Base-by-base conservation (phyloP, 805 yeast genomes). In the Nakazawaea anatomiae region DNA sequence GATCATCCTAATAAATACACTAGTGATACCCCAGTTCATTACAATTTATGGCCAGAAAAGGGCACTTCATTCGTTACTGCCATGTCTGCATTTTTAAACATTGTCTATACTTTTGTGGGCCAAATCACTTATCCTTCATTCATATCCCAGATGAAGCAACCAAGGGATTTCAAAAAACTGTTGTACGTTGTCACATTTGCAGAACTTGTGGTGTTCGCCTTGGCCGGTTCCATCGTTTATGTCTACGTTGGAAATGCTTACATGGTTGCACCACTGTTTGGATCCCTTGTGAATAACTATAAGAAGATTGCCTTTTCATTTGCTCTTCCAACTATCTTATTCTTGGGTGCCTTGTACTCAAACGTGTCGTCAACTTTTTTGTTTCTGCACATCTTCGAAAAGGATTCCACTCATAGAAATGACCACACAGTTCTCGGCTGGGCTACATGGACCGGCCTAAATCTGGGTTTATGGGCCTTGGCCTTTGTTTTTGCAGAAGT, bases 111-210 rank as follows among this genome's bases (percentile, higher is more conserved):
- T 1, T 80, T 80, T 65, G 85, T 79, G 27, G 86, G 86, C 4
- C 86, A 80, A 62, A 76, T 80, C 61, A 77, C 82, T 5, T 80
- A 80, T 55, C 85, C 85, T 1, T 78, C 83, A 25, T 80, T 80
- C 62, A 80, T 80, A 52, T 69, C 79, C 10, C 82, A 80, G 57
- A 80, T 80, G 86, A 71, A 69, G 55, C 66, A 70, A 47, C 86
- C 85, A 31, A 65, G 66, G 44, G 85, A 80, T 47, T 80, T 80
- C 68, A 75, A 71, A 54, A 80, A 80, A 64, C 84, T 83, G 1
- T 63, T 80, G 28, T 71, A 71, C 54, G 64, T 75, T 3, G 85
- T 80, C 41, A 77, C 84, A 1, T 44, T 67, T 27, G 71, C 74
- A 36, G 84, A 81, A 59, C 63, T 81, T 42, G 55, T 77, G 38